Conservation (phyloP, 345 rosid genomes). For the Laguncularia racemosa region DNA sequence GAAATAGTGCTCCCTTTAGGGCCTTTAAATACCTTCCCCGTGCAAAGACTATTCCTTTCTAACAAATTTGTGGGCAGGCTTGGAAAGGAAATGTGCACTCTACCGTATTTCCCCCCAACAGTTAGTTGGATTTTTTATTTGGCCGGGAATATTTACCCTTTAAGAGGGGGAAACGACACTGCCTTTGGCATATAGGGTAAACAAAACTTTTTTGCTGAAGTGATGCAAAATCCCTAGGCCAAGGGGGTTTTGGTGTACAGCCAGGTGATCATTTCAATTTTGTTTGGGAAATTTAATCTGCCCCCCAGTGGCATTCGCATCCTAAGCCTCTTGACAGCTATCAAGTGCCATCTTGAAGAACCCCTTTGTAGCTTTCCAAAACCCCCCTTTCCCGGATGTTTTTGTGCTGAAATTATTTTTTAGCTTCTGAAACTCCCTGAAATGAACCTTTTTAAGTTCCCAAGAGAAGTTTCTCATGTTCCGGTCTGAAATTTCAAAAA, state of each 20-base stretch:
- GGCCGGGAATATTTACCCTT: constrained; percentile 37
- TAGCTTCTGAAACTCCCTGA: constrained; percentile 84
- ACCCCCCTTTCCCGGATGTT: constrained; percentile 92
- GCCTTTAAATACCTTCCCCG: too few species aligned
- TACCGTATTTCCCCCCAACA: too few species aligned
- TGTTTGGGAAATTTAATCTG: constrained; percentile 20
- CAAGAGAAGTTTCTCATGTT: constrained; percentile 71
- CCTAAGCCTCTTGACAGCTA: constrained; percentile 95
- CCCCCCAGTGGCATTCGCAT: constrained; percentile 29
- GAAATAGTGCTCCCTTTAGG: too few species aligned
- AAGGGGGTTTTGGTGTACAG: constrained; percentile 88
- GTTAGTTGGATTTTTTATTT: neutral
- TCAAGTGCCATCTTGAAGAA: constrained; percentile 72
- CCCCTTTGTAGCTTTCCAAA: constrained; percentile 85
- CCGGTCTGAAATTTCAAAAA: constrained; percentile 28
- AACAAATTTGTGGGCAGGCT: too few species aligned
- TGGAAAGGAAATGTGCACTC: too few species aligned
- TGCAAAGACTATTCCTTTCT: too few species aligned
- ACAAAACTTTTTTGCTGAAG: constrained; percentile 83
- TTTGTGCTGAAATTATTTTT: constrained; percentile 82
- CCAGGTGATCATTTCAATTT: constrained; percentile 96
- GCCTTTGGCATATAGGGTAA: constrained; percentile 93
- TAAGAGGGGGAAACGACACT: constrained; percentile 93
- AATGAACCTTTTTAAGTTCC: constrained; percentile 75
- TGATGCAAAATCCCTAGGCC: constrained; percentile 82